These are phyloP conservation scores for Nakazawaea wickerhamii DNA, from an alignment of 805 yeast species.

Conservation along the genomic window DNA sequence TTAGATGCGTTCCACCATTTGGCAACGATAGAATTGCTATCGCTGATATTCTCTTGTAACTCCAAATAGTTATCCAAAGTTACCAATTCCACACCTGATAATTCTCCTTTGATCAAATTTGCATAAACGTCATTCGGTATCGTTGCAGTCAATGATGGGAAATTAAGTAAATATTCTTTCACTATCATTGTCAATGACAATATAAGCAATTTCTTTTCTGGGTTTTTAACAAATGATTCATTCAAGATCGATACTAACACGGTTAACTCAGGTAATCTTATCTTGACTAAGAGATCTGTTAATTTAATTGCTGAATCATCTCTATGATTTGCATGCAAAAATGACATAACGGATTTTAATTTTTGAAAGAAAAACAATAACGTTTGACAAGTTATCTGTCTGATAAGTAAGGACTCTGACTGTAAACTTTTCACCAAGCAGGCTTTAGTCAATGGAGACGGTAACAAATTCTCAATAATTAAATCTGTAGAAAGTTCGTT, in stretches of 20 bases:
- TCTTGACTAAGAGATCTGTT: conserved; percentile 18
- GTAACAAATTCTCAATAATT: conserved; percentile 50
- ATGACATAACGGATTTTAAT: conserved; percentile 33
- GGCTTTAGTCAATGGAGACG: conserved; percentile 55
- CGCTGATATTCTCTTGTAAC: conserved; percentile 45
- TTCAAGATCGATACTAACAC: conserved; percentile 36
- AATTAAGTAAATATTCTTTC: conserved; percentile 32
- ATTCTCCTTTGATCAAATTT: conserved; percentile 31
- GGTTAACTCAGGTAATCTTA: conserved; percentile 47
- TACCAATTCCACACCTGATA: conserved; percentile 50
- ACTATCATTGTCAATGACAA: conserved; percentile 43
- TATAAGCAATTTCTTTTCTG: conserved; percentile 39
- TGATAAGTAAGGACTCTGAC: conserved; percentile 43
- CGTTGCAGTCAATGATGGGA: conserved; percentile 22
- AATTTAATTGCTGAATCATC: conserved; percentile 17
- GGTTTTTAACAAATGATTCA: conserved; percentile 31
- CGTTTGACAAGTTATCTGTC: conserved; percentile 60
- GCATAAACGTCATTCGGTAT: conserved; percentile 25
- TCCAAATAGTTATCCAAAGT: conserved; percentile 57
- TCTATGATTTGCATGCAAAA: conserved; percentile 22
- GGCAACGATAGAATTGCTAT: conserved; percentile 27
- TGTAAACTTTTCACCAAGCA: conserved; percentile 56
- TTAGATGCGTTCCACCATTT: conserved; percentile 72
- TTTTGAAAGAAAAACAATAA: conserved; percentile 50
- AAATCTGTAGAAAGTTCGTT: conserved; percentile 6